Base-by-base conservation (phyloP, 2,329 filamentous ascomycete species). In the Claviceps africana region DNA sequence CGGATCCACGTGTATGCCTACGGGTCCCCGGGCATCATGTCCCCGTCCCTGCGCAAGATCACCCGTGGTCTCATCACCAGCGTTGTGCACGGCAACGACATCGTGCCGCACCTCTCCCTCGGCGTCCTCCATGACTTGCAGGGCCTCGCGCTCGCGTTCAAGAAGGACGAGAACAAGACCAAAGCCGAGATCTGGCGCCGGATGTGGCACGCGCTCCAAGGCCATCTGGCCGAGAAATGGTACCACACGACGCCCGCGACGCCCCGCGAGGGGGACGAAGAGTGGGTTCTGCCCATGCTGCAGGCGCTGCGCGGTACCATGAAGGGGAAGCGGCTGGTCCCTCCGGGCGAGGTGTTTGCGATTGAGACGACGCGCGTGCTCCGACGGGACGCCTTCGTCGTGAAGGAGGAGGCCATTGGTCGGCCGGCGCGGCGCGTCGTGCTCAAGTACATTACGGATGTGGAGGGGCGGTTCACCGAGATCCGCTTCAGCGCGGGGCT, bases 1-100 rank as follows among this genome's bases (percentile, higher is more conserved):
- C 82, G 83, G 3, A 84, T 89, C 21, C 86, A 90, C 59, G 86
- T 88, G 13, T 90, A 87, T 62, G 83, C 86, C 7, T 90, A 88
- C 62, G 86, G 86, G 0, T 82, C 85, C 1, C 85, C 85, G 0
- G 79, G 83, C 0, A 84, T 83, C 15, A 80, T 89, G 76, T 86
- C 83, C 0, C 74, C 83, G 0, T 78, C 81, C 2, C 73, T 90
- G 8, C 79, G 85, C 43, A 77, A 78, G 54, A 82, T 82, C 11
- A 89, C 86, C 0, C 75, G 83, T 15, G 85, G 84, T 1, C 73
- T 90, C 8, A 83, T 90, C 55, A 90, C 86, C 2, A 88, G 81
- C 9, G 74, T 86, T 4, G 77, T 88, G 11, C 83, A 89, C 59
- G 82, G 83, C 19, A 77, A 82, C 61, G 86, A 90, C 61, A 70